Evolutionary conservation across 176 grass and related monocot genomes (phyloP), one percentile per base, ranked within the genome.

Genomic region (Stipa capillata): DNA sequence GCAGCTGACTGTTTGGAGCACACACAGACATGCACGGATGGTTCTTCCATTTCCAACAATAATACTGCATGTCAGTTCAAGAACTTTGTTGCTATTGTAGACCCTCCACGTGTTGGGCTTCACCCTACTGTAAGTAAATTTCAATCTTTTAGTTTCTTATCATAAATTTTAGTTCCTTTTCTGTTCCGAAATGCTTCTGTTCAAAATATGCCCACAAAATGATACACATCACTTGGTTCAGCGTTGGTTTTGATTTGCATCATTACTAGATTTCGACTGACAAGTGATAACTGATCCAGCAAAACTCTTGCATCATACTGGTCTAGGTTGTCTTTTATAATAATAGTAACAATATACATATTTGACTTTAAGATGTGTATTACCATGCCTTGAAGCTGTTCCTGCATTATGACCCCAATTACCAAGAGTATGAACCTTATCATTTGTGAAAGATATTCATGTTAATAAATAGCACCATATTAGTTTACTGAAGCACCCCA

Each of bases 11-110:
- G 21, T 70, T 81, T 75, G 17, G 87, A 83, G 51, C 44, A 69
- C 62, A 66, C 32, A 61, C 88, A 83, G 62, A 61, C 34, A 32
- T 27, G 15, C 20, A 44, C 43, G 28, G 63, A 83, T 58, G 45
- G 50, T 49, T 73, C 65, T 71, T 65, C 53, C 8, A 57, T 65
- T 84, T 42, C 78, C 65, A 33, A 84, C 16, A 52, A 65, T 6
- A 78, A 72, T 78, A 68, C 78, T 72, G 28, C 72, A 55, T 83
- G 27, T 43, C 83, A 69, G 60, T 99, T 91, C 65, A 89, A 95
- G 71, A 89, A 95, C 80, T 79, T 99, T 7, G 86, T 99, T 82
- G 92, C 96, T 76, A 95, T 99, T 69, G 96, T 99, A 60, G 96
- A 99, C 23, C 92, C 92, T 64, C 96, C 96, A 79, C 92, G 96